Evolutionary conservation across 2,329 filamentous ascomycete species (phyloP), one percentile per base, ranked within the genome.

Genomic region (Aspergillus amoenus): DNA sequence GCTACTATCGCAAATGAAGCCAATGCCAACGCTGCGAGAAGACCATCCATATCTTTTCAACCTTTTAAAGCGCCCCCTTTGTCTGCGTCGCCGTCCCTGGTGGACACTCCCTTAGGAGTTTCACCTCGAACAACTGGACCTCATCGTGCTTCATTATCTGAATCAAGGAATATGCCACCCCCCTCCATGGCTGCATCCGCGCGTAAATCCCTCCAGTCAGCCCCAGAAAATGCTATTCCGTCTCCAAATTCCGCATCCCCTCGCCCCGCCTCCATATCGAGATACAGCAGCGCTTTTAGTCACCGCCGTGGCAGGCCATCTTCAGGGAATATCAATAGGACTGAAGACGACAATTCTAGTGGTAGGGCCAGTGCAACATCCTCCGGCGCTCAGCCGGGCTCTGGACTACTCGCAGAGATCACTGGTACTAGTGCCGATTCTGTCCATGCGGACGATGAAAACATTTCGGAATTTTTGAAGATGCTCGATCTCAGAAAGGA

Each of bases 51-150:
- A 21, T 95, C 91, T 0, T 96, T 97, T 67, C 91, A 95, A 66
- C 93, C 93, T 0, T 99, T 99, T 79, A 99, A 99, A 75, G 91
- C 93, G 13, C 93, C 93, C 11, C 95, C 93, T 1, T 80, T 97
- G n/a, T 96, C 93, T 2, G 91, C 90, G 4, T 97, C 93, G 4
- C 93, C 93, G 17, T 80, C 82, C n/a, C 75, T 79, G 30, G 75
- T 78, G 4, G 77, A 80, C 41, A 76, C 82, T 41, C 73, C 76
- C 5, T 58, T 77, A 12, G 79, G 79, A n/a, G 76, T 77, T 6
- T 85, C 82, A 7, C 83, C 83, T 30, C 78, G 81, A 59, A 80
- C 76, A 22, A 78, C 77, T 27, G 52, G 47, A 2, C 64, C 79
- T 22, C 73, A 74, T 52, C 74, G 78, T 56, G 64, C 72, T 3